phyloP scores from a whole-genome alignment of 768 basidiomycete species.

The Dacryopinax primogenitus region DNA sequence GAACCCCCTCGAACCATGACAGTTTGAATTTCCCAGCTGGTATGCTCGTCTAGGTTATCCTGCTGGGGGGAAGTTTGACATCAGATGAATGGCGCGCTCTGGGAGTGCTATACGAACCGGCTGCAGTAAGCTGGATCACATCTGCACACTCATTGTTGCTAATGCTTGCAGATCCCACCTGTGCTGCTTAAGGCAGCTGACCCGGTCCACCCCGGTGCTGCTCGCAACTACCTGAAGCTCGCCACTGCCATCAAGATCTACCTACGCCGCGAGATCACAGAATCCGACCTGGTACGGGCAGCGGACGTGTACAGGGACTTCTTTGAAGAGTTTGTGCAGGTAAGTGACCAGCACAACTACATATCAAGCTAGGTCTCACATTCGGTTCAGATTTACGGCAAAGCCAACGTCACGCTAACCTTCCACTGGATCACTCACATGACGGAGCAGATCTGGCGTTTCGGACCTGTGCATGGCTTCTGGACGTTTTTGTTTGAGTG shows the following conservation, averaged over 20 bases:
- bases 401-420: not conserved
- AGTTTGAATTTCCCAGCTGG: not conserved
- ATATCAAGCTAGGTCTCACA: not conserved
- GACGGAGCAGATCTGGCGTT: not conserved
- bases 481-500: constrained; percentile 10
- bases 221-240: not conserved
- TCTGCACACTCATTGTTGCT: not conserved
- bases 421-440: not conserved
- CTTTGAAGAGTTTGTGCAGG: not conserved
- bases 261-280: not conserved
- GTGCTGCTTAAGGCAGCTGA: not conserved
- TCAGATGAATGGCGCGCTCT: not conserved
- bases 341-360: not conserved
- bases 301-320: not conserved
- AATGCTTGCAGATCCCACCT: not conserved
- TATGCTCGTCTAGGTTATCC: not conserved
- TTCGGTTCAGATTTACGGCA: not conserved
- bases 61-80: not conserved
- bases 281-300: not conserved
- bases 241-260: not conserved
- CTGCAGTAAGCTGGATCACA: not conserved
- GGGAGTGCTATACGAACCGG: not conserved
- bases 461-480: constrained; percentile 8
- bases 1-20: not conserved
- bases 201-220: not conserved